Base-by-base conservation (phyloP, 2,329 filamentous ascomycete genomes). In the Emericellopsis cladophorae region DNA sequence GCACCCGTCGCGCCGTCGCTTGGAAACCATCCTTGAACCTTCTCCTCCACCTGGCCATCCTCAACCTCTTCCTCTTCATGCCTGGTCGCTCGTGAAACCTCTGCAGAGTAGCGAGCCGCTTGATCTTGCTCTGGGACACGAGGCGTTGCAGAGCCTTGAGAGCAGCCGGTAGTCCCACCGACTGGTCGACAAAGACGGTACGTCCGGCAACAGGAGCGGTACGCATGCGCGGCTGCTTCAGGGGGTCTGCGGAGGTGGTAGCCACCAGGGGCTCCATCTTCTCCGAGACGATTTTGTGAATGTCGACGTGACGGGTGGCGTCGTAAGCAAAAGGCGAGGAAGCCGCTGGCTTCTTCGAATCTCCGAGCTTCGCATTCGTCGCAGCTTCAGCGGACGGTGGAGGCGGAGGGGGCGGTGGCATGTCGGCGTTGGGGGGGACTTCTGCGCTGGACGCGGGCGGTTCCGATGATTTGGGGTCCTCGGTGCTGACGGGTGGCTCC, bases 1-100 rank as follows among this genome's bases (percentile, higher is more conserved):
- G 66, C 6, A 87, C 84, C 48, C 84, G 68, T 33, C 52, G 56
- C 7, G 85, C 72, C 10, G 77, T 74, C 5, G 71, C 70, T 57
- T 66, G 70, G 61, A 92, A 89, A 4, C 79, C 81, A 26, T 58
- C 57, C 67, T 75, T 79, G 61, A 90, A 92, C 44, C 76, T 72
- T 47, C 49, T 63, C 56, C 75, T 70, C 81, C 83, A 88, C 45
- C 84, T 68, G 66, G 81, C 67, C 44, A 74, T 79, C 57, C 65
- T 67, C 49, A 87, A 60, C 52, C 85, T 73, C 76, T 92, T 93
- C 60, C 80, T 72, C 72, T 84, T 87, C 52, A 86, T 52, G 2
- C 85, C 86, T 0, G 72, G 72, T 37, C 86, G 66, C 67, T 92
- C 85, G 59, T 93, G 81, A 52, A 77, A 85, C 47, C 68, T 67